Percentiles rank a stretch among this genome's conserved stretches.
These are phyloP conservation scores for Hordeum vulgare DNA, from an alignment of 176 grass and related monocot species.

Conservation along the genomic window MorexV3_pseudomolecules_assembly NC_058523.1:502291891-502292390, in stretches of 20 bases:
- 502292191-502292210: constrained; percentile 19
- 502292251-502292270: constrained; percentile 39
- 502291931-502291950: constrained; percentile 61
- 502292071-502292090: constrained; percentile 62
- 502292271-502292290: constrained; percentile 41
- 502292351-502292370: constrained; percentile 14
- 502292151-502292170: constrained; percentile 34
- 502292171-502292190: constrained; percentile 23
- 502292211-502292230: constrained; percentile 11
- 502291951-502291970: constrained; percentile 57
- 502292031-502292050: constrained; percentile 49
- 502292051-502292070: constrained; percentile 49
- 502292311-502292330: constrained; percentile 25
- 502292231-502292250: constrained; percentile 8
- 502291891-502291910: constrained; percentile 53
- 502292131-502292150: constrained; percentile 37
- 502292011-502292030: constrained; percentile 69
- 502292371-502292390: neutral
- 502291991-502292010: constrained; percentile 59
- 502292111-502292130: constrained; percentile 20
- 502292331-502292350: constrained; percentile 1
- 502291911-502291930: constrained; percentile 57
- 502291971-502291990: constrained; percentile 65
- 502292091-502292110: constrained; percentile 28
- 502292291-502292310: neutral